Evolutionary conservation across 106 monocot species (phyloP).

Genomic region (Phalaenopsis aphrodite): DNA sequence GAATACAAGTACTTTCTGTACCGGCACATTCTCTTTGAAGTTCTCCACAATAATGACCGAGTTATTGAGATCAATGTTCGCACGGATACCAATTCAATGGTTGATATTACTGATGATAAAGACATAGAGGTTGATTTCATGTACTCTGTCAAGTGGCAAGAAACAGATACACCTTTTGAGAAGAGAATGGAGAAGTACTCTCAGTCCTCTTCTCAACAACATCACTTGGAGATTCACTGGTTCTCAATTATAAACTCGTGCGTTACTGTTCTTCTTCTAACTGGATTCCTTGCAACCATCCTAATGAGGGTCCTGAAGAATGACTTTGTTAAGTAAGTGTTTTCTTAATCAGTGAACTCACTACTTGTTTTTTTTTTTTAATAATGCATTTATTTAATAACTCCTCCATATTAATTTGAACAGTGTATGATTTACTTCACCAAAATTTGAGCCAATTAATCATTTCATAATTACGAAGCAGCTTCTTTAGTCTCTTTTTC

Average conservation of each 20-base stretch:
- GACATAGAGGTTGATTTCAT: slow-evolving; percentile 47
- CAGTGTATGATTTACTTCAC: background rate
- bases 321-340: slow-evolving; percentile 55
- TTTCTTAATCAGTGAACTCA: background rate
- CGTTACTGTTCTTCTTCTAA: slow-evolving; percentile 52
- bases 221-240: slow-evolving; percentile 57
- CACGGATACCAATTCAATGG: slow-evolving; percentile 30
- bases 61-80: slow-evolving; percentile 44
- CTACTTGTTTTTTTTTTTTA: background rate
- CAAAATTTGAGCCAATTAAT: background rate
- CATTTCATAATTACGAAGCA: background rate
- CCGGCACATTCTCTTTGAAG: slow-evolving; percentile 36
- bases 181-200: slow-evolving; percentile 70
- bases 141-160: slow-evolving; percentile 53
- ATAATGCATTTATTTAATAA: background rate
- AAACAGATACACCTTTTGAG: slow-evolving; percentile 42
- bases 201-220: slow-evolving; percentile 27
- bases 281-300: slow-evolving; percentile 55
- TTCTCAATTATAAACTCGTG: slow-evolving; percentile 68
- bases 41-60: slow-evolving; percentile 39
- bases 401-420: background rate
- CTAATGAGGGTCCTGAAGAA: slow-evolving; percentile 58
- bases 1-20: slow-evolving; percentile 49
- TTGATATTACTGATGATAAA: slow-evolving; percentile 44
- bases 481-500: background rate